Base-by-base conservation (phyloP, 139 green algal genomes). In the Marvania coccoides region DNA sequence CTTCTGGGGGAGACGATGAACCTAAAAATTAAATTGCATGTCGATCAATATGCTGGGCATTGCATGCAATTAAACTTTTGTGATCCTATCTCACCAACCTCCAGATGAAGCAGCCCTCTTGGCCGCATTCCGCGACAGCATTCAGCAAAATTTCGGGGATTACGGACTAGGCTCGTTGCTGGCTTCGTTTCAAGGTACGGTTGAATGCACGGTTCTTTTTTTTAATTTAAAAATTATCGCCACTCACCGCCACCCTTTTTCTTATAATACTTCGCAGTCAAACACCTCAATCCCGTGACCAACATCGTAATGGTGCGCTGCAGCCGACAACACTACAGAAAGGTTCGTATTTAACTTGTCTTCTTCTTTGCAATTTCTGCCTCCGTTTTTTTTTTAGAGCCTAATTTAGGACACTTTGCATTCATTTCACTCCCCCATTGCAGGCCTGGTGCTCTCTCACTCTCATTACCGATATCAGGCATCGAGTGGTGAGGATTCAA, bases 101-200 rank as follows among this genome's bases (percentile, higher is more conserved):
- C 45, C 71, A 79, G 70, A 30, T 6, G 75, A 76, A 39, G 30
- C 30, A 6, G 54, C 34, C 6, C 30, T 82, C 51, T 37, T 76
- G 23, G 36, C 13, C 4, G 45, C 38, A 23, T 48, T 81, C 31
- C 57, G 72, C 8, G 76, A 81, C 47, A 69, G 47, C 35, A 33
- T 83, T 6, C 54, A 63, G 24, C 24, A 70, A 24, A 77, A 70
- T n/a, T 83, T 83, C 46, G 76, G 76, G 1, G 76, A 83, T 40
- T 24, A 72, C 28, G 72, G 61, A 6, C 26, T 77, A 9, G 76
- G 56, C 19, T 68, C 55, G 3, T 55, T 45, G 1, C 23, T 74
- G 2, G 63, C 57, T 15, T 78, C 76, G 3, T 31, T 78, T 10
- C 72, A 75, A 45, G 63, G 70, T 72, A 33, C 23, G 39, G n/a